Conservation (phyloP, 441 rosid species). For the Adansonia gregorii region DNA sequence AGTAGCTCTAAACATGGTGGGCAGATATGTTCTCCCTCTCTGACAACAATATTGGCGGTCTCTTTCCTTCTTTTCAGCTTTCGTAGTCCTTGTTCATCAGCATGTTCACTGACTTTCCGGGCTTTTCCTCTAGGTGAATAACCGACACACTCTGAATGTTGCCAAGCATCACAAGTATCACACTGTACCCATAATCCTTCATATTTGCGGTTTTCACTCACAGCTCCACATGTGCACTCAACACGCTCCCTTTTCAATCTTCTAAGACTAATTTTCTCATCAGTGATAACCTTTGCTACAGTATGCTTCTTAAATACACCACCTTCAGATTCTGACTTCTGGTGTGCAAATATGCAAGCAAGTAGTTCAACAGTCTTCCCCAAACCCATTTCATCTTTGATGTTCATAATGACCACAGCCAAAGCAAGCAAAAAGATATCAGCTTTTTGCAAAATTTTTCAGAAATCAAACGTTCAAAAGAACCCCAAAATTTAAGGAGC, state of each 20-base stretch:
- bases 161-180: constrained; percentile 99
- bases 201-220: constrained; percentile 78
- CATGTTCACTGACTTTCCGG: constrained; percentile 36
- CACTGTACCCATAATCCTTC: constrained; percentile 96
- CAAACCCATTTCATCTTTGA: constrained; percentile 97
- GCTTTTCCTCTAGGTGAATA: constrained; percentile 77
- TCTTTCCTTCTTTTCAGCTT: constrained; percentile 57
- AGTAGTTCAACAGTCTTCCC: constrained; percentile 97
- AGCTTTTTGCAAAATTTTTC: constrained; percentile 13
- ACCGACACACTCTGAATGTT: constrained; percentile 97
- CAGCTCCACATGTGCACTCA: constrained; percentile 97
- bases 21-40: constrained; percentile 84
- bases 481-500: constrained; percentile 3
- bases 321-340: constrained; percentile 55
- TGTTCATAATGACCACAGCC: constrained; percentile 36
- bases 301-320: constrained; percentile 30
- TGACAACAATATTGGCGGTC: constrained; percentile 48
- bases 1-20: constrained; percentile 78
- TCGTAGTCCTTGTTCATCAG: constrained; percentile 29
- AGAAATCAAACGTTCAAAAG: neutral
- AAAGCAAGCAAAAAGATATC: constrained; percentile 28
- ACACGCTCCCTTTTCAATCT: constrained; percentile 87
- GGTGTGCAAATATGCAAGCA: constrained; percentile 86
- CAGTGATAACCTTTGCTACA: constrained; percentile 38
- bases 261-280: constrained; percentile 49